A percentile compares a stretch with the other conserved stretches of the same genome.
These are phyloP conservation scores for Striga hermonthica DNA, from an alignment of 305 asterid genomes.

Conservation along the genomic window DNA sequence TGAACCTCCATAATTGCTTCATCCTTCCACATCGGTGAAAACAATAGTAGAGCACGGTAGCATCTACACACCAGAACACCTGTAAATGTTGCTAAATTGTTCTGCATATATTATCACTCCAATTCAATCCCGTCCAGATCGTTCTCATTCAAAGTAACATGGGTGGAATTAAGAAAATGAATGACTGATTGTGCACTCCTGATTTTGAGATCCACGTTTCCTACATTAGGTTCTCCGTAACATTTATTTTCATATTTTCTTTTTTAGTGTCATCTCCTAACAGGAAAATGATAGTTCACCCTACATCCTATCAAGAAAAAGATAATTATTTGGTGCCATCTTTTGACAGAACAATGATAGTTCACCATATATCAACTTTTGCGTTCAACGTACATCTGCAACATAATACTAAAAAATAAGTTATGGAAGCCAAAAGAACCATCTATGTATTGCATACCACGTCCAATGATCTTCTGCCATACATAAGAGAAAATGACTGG, in stretches of 20 bases:
- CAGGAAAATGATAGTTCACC: background rate
- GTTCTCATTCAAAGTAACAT: background rate
- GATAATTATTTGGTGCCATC: background rate
- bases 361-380: background rate
- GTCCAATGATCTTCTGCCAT: conserved; percentile 63
- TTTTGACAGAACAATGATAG: background rate
- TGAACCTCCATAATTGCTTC: too few relatives aligned
- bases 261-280: background rate
- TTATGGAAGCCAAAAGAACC: conserved; percentile 20
- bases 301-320: too few relatives aligned
- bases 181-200: background rate
- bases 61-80: background rate
- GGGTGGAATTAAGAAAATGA: background rate
- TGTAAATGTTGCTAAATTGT: background rate
- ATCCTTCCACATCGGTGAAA: background rate
- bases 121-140: background rate
- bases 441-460: conserved; percentile 47
- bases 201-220: background rate
- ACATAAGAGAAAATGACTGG: conserved; percentile 73
- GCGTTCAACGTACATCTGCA: background rate
- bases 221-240: background rate
- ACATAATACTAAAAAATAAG: conserved; percentile 9
- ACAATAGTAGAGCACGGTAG: background rate
- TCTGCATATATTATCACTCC: background rate
- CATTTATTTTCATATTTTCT: background rate